Evolutionary conservation across 2,329 filamentous ascomycete genomes (phyloP).

Genomic region (Fusarium equiseti): DNA sequence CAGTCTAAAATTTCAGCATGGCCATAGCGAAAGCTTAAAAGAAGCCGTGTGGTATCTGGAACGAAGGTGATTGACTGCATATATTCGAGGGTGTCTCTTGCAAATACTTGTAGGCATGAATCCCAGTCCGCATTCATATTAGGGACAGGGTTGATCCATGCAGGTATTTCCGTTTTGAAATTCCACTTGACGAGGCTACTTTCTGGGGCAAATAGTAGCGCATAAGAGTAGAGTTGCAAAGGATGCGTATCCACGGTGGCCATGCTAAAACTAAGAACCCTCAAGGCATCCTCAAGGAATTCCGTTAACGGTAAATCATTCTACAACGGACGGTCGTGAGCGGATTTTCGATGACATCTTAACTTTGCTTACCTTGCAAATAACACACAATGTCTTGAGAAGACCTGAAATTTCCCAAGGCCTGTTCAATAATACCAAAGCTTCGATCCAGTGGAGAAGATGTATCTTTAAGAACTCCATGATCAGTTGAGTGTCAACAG

Average conservation of each 20-base stretch:
- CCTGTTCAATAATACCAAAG: neutral
- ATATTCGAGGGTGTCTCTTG: too few relatives aligned
- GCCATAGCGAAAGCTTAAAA: too few relatives aligned
- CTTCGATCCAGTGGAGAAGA: neutral
- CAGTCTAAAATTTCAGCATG: neutral
- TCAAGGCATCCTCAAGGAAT: neutral
- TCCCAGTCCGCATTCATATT: neutral
- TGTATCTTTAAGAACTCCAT: neutral
- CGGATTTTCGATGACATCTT: neutral
- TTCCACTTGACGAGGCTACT: rapidly evolving
- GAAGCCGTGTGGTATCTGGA: neutral
- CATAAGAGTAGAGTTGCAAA: neutral
- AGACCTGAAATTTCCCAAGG: neutral
- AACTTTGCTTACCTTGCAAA: neutral
- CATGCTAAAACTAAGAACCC: neutral
- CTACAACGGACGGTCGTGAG: neutral
- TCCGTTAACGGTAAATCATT: neutral
- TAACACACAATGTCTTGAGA: neutral
- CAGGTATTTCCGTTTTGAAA: neutral
- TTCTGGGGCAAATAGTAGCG: neutral
- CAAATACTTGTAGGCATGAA: neutral
- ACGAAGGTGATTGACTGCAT: neutral
- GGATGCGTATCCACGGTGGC: neutral
- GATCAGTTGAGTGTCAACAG: neutral
- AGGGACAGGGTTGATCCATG: neutral